A percentile compares a stretch with the other conserved stretches of the same genome.
These are phyloP conservation scores for Camelina hispida DNA, from an alignment of 345 rosid species.

Conservation along the genomic window DNA sequence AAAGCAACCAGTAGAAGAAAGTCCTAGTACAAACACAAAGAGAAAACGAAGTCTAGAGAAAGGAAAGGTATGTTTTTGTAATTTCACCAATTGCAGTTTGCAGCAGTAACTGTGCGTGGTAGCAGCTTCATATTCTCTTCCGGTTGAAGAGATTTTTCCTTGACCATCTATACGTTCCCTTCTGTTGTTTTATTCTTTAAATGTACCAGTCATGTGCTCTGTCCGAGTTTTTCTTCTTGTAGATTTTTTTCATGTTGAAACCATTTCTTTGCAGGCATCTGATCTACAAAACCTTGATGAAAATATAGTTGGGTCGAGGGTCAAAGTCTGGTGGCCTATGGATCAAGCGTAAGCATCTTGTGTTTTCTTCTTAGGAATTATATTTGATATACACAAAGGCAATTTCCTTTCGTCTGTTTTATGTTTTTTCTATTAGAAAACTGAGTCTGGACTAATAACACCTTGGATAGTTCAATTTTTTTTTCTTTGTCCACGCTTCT, in stretches of 20 bases:
- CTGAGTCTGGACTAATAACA: slow-evolving; percentile 26
- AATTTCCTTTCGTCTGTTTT: neutral
- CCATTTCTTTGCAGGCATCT: slow-evolving; percentile 59
- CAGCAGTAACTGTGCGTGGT: slow-evolving; percentile 23
- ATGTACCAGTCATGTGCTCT: slow-evolving; percentile 11
- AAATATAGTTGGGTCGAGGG: slow-evolving; percentile 69
- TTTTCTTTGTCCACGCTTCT: slow-evolving; percentile 10
- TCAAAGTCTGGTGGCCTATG: slow-evolving; percentile 95
- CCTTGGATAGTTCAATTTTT: slow-evolving; percentile 8
- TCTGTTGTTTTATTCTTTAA: neutral
- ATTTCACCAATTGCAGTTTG: slow-evolving; percentile 28
- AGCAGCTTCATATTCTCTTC: slow-evolving; percentile 19
- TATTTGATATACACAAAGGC: slow-evolving; percentile 11
- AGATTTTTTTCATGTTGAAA: slow-evolving; percentile 25
- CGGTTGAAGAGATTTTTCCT: slow-evolving; percentile 10
- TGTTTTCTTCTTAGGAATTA: slow-evolving; percentile 5
- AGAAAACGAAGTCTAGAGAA: slow-evolving; percentile 62
- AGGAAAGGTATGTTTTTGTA: slow-evolving; percentile 55
- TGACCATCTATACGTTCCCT: neutral
- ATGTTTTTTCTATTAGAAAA: slow-evolving; percentile 13
- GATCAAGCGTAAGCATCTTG: slow-evolving; percentile 61
- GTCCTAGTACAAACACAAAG: slow-evolving; percentile 62
- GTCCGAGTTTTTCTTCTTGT: slow-evolving; percentile 1
- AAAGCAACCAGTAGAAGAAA: slow-evolving; percentile 55
- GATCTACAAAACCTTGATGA: slow-evolving; percentile 51